Percentiles rank a stretch among this genome's conserved stretches.
Evolutionary conservation across 2,329 filamentous ascomycete genomes (phyloP).

Genomic region (Aureobasidium mangrovei): DNA sequence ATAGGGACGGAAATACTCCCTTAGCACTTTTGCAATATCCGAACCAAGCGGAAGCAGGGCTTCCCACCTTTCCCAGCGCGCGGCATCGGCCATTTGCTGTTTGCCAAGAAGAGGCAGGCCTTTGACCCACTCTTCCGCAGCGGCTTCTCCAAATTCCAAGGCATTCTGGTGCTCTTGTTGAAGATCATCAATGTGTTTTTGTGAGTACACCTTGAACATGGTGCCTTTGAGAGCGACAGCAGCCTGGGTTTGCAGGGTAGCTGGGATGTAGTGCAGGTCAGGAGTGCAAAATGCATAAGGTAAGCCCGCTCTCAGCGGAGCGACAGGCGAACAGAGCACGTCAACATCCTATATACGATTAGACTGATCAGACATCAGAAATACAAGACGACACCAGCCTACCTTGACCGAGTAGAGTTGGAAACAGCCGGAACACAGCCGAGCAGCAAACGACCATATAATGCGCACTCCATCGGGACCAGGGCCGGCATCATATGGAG

Average conservation of each 20-base stretch:
- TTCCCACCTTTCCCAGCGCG: slow-evolving; percentile 70
- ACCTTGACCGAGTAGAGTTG: slow-evolving; percentile 56
- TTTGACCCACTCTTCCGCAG: slow-evolving; percentile 70
- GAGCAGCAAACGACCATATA: slow-evolving; percentile 63
- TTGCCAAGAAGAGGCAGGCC: slow-evolving; percentile 58
- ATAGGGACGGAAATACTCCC: slow-evolving; percentile 26
- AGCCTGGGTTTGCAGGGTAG: slow-evolving; percentile 46
- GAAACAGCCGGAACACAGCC: slow-evolving; percentile 60
- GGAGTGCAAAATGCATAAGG: slow-evolving; percentile 58
- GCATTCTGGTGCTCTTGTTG: slow-evolving; percentile 55
- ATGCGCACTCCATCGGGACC: slow-evolving; percentile 51
- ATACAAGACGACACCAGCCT: slow-evolving; percentile 20
- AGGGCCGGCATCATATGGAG: slow-evolving; percentile 52
- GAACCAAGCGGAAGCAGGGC: slow-evolving; percentile 25
- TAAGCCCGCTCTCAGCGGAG: slow-evolving; percentile 57
- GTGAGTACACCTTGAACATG: slow-evolving; percentile 59
- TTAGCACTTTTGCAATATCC: slow-evolving; percentile 23
- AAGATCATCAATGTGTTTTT: slow-evolving; percentile 53
- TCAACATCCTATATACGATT: slow-evolving; percentile 55
- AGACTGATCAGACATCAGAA: slow-evolving; percentile 15
- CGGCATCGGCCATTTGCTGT: slow-evolving; percentile 50
- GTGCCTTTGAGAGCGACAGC: slow-evolving; percentile 39
- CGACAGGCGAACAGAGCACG: slow-evolving; percentile 54
- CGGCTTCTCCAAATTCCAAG: slow-evolving; percentile 56
- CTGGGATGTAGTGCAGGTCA: slow-evolving; percentile 52